Conservation (phyloP, 78 protist genomes). For the Planoprotostelium fungivorum region DNA sequence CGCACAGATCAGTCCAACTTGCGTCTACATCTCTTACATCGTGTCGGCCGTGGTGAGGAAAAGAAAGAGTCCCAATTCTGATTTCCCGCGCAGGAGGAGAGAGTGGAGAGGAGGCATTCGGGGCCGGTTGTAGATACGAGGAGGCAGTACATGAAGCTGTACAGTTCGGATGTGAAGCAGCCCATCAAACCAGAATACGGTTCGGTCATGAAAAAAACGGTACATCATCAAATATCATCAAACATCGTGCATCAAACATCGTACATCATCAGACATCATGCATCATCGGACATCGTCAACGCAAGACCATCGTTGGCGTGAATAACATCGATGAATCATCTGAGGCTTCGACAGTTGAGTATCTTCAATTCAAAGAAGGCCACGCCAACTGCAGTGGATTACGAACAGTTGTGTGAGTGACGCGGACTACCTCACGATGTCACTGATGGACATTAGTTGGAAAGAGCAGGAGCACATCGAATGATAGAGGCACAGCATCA, state of each 20-base stretch:
- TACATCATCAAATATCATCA: too few species aligned
- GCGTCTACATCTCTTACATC: too few species aligned
- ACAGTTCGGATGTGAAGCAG: neutral
- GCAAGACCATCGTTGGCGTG: too few species aligned
- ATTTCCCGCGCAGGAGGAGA: too few species aligned
- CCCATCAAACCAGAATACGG: neutral
- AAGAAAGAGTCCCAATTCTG: too few species aligned
- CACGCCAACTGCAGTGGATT: neutral
- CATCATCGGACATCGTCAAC: too few species aligned
- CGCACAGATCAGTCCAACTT: too few species aligned
- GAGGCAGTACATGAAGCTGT: neutral
- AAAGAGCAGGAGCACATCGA: neutral
- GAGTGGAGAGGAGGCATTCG: too few species aligned
- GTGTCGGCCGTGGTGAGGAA: too few species aligned
- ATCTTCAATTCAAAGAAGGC: neutral
- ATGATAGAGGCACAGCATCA: neutral
- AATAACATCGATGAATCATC: neutral
- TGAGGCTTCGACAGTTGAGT: neutral
- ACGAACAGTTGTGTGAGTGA: neutral
- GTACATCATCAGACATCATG: too few species aligned
- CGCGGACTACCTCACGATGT: neutral
- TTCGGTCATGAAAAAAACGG: neutral
- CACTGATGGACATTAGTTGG: neutral
- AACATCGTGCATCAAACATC: too few species aligned
- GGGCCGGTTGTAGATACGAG: neutral